phyloP scores from a whole-genome alignment of 305 asterid genomes.

The Galium porrigens region DNA sequence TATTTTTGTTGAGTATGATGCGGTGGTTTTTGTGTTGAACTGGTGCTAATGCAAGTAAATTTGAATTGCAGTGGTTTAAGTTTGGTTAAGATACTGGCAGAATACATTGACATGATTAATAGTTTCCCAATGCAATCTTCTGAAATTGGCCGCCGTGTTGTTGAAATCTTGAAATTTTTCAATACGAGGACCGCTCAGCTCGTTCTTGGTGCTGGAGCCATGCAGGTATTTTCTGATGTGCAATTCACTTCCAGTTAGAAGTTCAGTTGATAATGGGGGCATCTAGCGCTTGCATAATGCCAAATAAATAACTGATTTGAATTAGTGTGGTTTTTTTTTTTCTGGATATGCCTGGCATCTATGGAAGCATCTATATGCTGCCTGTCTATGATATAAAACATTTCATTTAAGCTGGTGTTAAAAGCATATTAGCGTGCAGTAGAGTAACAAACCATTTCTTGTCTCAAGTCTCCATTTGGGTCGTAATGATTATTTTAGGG shows the following conservation, averaged over 20 bases:
- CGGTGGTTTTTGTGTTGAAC: slow-evolving; percentile 5
- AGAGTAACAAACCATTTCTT: not conserved
- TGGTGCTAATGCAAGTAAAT: slow-evolving; percentile 13
- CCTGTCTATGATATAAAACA: not conserved
- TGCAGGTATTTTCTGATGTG: slow-evolving; percentile 48
- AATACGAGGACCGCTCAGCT: slow-evolving; percentile 93
- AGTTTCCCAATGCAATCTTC: slow-evolving; percentile 71
- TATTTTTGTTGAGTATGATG: not conserved
- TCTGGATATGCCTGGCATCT: not conserved
- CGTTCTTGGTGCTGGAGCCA: slow-evolving; percentile 99
- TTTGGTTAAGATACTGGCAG: slow-evolving; percentile 94
- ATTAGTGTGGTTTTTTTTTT: not conserved
- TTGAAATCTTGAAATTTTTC: slow-evolving; percentile 82
- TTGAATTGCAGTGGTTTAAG: slow-evolving; percentile 71
- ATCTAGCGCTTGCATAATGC: not conserved
- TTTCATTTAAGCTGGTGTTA: not conserved
- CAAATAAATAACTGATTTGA: not conserved
- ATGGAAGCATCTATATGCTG: not conserved
- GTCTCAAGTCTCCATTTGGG: not conserved
- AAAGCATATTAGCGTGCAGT: not conserved
- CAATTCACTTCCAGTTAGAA: not conserved
- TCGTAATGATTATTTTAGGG: not conserved
- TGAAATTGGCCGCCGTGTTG: slow-evolving; percentile 88
- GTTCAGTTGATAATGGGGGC: not conserved
- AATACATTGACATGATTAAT: slow-evolving; percentile 69